Evolutionary conservation across 2,329 filamentous ascomycete genomes (phyloP), one percentile per base, ranked within the genome.

Genomic region (Diaporthe sp.): DNA sequence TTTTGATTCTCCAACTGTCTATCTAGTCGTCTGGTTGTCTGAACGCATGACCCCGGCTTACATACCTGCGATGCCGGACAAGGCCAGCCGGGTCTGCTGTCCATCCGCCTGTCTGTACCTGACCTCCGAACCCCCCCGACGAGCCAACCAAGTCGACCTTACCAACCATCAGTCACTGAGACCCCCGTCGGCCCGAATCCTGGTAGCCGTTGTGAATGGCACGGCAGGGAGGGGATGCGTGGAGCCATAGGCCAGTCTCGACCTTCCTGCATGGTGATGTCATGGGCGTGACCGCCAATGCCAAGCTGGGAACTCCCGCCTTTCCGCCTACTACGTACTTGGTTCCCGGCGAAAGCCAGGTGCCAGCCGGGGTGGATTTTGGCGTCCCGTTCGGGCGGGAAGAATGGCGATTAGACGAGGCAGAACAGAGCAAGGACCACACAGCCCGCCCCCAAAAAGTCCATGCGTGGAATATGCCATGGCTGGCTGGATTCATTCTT

Each of bases 241-340:
- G n/a, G n/a, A 17, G 51, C 53, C 25, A 62, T 39, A 44, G 39
- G 46, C 62, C 62, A 15, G 44, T 31, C 62, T 51, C 62, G 62
- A 44, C 62, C 28, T 9, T n/a, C n/a, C 62, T 68, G 62, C 65
- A 39, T 39, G 68, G 51, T 71, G 68, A 71, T 71, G 37, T 71
- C 68, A 58, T 71, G 19, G 25, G 25, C 39, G 68, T 46, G 68
- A 57, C 51, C 68, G 51, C 51, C 13, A 31, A 46, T 37, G 70
- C 70, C 70, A 62, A 72, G 70, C 70, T 72, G 70, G 70, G 70
- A 49, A 51, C 70, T 72, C 70, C 70, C 70, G 70, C 44, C 37
- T 4, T 61, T 37, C 70, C 51, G 62, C 65, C 62, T 31, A 31
- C 31, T 31, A 31, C 31, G 31, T 31, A 31, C 31, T 31, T 31